These are phyloP conservation scores for Talaromyces atroroseus DNA, from an alignment of 2,329 filamentous ascomycete genomes.

Conservation along the genomic window DNA sequence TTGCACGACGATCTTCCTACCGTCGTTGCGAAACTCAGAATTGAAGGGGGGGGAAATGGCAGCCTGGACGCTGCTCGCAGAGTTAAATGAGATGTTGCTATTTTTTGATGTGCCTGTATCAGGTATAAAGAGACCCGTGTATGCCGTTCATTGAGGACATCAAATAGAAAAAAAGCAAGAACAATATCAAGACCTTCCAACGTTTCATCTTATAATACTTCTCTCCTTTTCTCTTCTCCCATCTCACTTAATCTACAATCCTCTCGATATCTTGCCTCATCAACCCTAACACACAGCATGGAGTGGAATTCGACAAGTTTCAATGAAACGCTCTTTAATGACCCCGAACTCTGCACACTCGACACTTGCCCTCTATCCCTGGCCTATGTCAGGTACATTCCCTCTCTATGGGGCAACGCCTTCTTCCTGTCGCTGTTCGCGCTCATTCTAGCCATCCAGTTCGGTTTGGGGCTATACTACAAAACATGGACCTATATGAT, in stretches of 20 bases:
- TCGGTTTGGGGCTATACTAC: constrained; percentile 40
- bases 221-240: too few species aligned
- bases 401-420: constrained; percentile 50
- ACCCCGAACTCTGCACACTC: constrained; percentile 28
- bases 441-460: constrained; percentile 38
- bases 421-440: constrained; percentile 49
- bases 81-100: background rate
- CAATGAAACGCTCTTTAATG: constrained; percentile 4
- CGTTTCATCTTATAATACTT: background rate
- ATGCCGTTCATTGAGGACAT: background rate
- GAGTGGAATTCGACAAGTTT: background rate
- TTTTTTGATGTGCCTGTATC: background rate
- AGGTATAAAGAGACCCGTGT: constrained; percentile 2
- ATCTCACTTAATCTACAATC: too few species aligned
- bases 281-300: background rate
- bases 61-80: background rate
- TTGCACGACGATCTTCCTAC: background rate
- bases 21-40: too few species aligned
- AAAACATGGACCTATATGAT: constrained; percentile 48
- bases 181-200: background rate
- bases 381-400: constrained; percentile 50
- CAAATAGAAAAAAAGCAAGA: background rate
- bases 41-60: too few species aligned
- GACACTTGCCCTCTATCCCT: constrained; percentile 29
- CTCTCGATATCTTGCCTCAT: background rate